Base-by-base conservation (phyloP, 371 early-diverging fungal species). In the Actinomortierella ambigua region DNA sequence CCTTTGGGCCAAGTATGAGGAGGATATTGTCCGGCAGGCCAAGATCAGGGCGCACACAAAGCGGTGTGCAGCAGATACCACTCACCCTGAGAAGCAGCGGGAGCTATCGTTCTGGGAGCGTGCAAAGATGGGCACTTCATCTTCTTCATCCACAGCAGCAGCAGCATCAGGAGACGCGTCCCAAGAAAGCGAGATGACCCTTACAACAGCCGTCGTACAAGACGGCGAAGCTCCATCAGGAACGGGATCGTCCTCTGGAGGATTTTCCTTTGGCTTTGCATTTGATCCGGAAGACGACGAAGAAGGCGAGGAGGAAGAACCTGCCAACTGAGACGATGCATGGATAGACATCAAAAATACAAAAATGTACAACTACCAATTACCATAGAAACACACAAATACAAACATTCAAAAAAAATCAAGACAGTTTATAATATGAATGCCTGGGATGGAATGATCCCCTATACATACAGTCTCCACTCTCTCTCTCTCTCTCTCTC, bases 21-120 rank as follows among this genome's bases (percentile, higher is more conserved):
- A 48, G 1, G 48, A 22, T 22, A 24, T 18, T 11, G 22, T 6
- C 11, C 15, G 22, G 11, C 48, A 3, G 20, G 48, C 20, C 2
- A 28, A 22, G 1, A 27, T 29, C 17, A 40, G 49, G 3, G 29
- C 26, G 20, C 23, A 3, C 11, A 49, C 7, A 34, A 34, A 34
- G 34, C 7, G 7, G 11, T 34, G 34, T 34, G 34, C 34, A 11
- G 34, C 34, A 6, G 34, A 34, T 34, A 34, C 34, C 34, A 34
- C 34, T 34, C 34, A 34, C 4, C 34, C 26, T 26, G 46, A 23
- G 13, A 50, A 9, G 15, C 50, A 61, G 7, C 48, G 43, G 27
- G 57, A 51, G 29, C 60, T 71, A 27, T 65, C 73, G 17, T 71
- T 71, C 47, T 71, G 73, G 73, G 73, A 71, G 44, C 55, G 59